These are phyloP conservation scores for Mycena indigotica DNA, from an alignment of 768 basidiomycete genomes.

Conservation along the genomic window DNA sequence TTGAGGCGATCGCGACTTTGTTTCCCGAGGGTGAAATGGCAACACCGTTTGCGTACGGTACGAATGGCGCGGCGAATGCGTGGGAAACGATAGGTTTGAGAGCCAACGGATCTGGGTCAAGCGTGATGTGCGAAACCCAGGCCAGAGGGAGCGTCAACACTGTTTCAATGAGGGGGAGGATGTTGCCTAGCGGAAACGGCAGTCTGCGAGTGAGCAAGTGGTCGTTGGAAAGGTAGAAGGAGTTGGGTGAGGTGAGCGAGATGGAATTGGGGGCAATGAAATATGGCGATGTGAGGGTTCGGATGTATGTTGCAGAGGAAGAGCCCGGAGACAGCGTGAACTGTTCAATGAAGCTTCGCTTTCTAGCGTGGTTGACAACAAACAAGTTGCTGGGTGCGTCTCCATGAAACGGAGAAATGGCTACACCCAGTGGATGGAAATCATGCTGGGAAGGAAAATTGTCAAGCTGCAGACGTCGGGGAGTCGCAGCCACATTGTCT, in stretches of 20 bases:
- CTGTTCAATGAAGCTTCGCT: conserved; percentile 66
- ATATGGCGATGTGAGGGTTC: conserved; percentile 59
- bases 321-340: conserved; percentile 53
- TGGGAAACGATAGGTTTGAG: conserved; percentile 39
- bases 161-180: conserved; percentile 59
- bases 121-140: conserved; percentile 59
- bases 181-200: conserved; percentile 47
- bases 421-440: conserved; percentile 75
- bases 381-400: conserved; percentile 57
- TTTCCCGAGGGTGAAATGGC: conserved; percentile 53
- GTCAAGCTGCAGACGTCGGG: conserved; percentile 46
- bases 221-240: conserved; percentile 76
- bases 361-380: conserved; percentile 68
- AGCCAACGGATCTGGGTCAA: conserved; percentile 34
- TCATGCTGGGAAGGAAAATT: conserved; percentile 59
- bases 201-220: conserved; percentile 68
- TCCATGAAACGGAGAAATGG: conserved; percentile 51
- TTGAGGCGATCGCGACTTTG: conserved; percentile 60
- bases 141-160: conserved; percentile 57
- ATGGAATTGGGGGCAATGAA: conserved; percentile 70
- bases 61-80: conserved; percentile 44
- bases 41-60: conserved; percentile 73
- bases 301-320: conserved; percentile 54
- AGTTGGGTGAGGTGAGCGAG: conserved; percentile 62
- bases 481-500: conserved; percentile 19